Percentiles rank a stretch among this genome's conserved stretches.
phyloP scores from a whole-genome alignment of 495 filamentous ascomycete genomes.

The Massariosphaeria phaeospora region DNA sequence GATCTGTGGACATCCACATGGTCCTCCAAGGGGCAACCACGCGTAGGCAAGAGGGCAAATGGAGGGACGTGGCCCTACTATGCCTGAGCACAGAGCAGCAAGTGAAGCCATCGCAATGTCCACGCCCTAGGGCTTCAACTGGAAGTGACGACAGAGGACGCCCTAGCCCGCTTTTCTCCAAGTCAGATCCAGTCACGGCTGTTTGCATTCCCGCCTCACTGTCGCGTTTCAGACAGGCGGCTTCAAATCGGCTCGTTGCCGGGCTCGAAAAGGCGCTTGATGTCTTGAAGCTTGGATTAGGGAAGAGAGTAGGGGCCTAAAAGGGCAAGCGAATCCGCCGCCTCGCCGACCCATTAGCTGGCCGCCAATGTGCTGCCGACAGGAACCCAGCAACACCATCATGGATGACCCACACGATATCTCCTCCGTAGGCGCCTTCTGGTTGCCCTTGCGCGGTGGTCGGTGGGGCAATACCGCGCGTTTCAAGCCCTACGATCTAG shows the following conservation, averaged over 20 bases:
- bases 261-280: not conserved
- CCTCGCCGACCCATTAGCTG: not conserved
- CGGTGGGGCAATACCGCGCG: not conserved
- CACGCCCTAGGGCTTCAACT: constrained; percentile 12
- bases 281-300: not conserved
- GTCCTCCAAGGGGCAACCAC: constrained; percentile 15
- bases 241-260: not conserved
- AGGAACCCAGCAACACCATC: not conserved
- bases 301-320: no score
- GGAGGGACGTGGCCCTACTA: constrained; percentile 14
- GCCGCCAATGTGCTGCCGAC: not conserved
- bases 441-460: not conserved
- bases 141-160: constrained; percentile 1
- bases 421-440: not conserved
- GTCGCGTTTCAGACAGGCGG: constrained; percentile 8
- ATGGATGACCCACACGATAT: not conserved
- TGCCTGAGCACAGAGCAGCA: constrained; percentile 4
- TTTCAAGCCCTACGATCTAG: not conserved
- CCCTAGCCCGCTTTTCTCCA: not conserved
- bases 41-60: constrained; percentile 18
- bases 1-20: not conserved
- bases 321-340: no score
- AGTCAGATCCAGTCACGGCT: constrained; percentile 13
- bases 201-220: constrained; percentile 12
- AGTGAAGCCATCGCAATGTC: constrained; percentile 8